phyloP scores from a whole-genome alignment of 441 rosid species.

The Corymbia citriodora region DNA sequence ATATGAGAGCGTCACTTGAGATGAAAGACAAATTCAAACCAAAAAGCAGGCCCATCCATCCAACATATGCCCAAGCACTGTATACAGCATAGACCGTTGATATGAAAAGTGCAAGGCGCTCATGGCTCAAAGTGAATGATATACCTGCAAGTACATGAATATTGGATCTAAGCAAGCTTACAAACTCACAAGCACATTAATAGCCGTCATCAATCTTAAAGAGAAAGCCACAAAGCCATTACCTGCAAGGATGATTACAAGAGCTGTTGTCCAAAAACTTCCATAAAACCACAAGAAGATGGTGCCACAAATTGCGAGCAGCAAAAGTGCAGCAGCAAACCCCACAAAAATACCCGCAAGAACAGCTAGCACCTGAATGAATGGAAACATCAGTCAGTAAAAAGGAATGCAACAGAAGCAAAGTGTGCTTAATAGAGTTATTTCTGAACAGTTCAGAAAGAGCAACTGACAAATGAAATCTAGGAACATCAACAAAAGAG shows the following conservation, averaged over 20 bases:
- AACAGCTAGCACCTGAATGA: slow-evolving; percentile 55
- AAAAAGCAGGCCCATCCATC: slow-evolving; percentile 84
- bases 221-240: slow-evolving; percentile 1
- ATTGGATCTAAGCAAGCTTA: slow-evolving; percentile 7
- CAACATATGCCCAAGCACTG: slow-evolving; percentile 74
- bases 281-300: slow-evolving; percentile 84
- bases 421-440: neutral
- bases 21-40: slow-evolving; percentile 82
- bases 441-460: neutral
- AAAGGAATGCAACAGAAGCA: slow-evolving; percentile 1
- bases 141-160: slow-evolving; percentile 45
- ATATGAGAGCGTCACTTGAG: slow-evolving; percentile 80
- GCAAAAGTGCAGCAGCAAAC: slow-evolving; percentile 51
- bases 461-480: neutral
- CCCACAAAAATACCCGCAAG: slow-evolving; percentile 61
- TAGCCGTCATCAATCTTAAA: neutral
- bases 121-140: slow-evolving; percentile 57
- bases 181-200: neutral
- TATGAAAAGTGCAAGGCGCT: slow-evolving; percentile 62
- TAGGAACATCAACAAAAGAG: neutral
- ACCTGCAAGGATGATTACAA: slow-evolving; percentile 71
- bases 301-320: slow-evolving; percentile 55
- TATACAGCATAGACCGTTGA: slow-evolving; percentile 61
- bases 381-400: slow-evolving; percentile 10
- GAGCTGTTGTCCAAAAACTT: slow-evolving; percentile 83